Conservation (phyloP, 768 basidiomycete genomes). For the Crepidotus variabilis region DNA sequence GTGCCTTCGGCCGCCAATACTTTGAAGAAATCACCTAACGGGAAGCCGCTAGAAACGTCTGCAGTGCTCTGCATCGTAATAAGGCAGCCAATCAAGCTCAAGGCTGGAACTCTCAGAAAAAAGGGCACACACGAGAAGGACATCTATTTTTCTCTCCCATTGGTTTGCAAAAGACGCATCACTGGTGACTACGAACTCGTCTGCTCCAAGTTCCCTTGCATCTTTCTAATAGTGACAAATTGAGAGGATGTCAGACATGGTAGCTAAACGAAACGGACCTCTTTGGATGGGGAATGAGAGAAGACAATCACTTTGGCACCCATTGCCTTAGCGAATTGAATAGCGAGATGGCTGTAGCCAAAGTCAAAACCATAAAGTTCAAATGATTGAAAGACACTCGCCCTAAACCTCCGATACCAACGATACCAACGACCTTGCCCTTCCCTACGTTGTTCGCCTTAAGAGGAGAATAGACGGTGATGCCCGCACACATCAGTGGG, state of each 20-base stretch:
- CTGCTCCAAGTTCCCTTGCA: slow-evolving; percentile 54
- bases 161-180: slow-evolving; percentile 36
- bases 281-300: slow-evolving; percentile 49
- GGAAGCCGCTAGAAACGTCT: slow-evolving; percentile 24
- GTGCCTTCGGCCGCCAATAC: slow-evolving; percentile 50
- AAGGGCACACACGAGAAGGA: slow-evolving; percentile 38
- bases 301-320: slow-evolving; percentile 53
- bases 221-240: slow-evolving; percentile 32
- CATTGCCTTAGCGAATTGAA: slow-evolving; percentile 41
- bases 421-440: slow-evolving; percentile 61
- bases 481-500: slow-evolving; percentile 61
- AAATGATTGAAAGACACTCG: slow-evolving; percentile 8
- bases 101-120: neutral
- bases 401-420: slow-evolving; percentile 65
- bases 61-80: slow-evolving; percentile 21
- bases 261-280: slow-evolving; percentile 13
- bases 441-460: slow-evolving; percentile 42
- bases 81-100: neutral
- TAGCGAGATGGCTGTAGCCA: slow-evolving; percentile 24
- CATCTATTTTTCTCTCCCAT: slow-evolving; percentile 37
- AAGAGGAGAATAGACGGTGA: slow-evolving; percentile 64
- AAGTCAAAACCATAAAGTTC: neutral
- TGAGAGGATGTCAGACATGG: neutral
- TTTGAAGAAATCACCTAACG: slow-evolving; percentile 30
- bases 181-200: slow-evolving; percentile 44